Evolutionary conservation across 345 rosid species (phyloP), one percentile per base, ranked within the genome.

Genomic region (Geranium rotundifolium): DNA sequence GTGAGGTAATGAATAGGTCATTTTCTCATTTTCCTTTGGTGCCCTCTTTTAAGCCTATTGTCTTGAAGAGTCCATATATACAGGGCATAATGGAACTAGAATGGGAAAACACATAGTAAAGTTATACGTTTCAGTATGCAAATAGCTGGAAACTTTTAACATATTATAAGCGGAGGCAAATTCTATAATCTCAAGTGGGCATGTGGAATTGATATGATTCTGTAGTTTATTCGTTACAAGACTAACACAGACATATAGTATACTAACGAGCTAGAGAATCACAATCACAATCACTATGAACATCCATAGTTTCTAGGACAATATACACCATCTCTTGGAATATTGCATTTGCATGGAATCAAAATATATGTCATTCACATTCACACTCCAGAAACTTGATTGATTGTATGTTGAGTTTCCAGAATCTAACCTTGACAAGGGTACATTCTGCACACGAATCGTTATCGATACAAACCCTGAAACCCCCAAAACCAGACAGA

Each of bases 391-490:
- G 8, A 34, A 41, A 41, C 14, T 41, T 12, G 14, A 41, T 31
- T 2, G 37, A 31, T 31, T 31, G 3, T 7, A 31, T 31, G 37
- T 31, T 31, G 37, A 31, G 7, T 31, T 41, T 23, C 18, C 4
- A 15, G 57, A 60, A 34, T 17, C 61, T 58, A 8, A 92, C 99
- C 97, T 90, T 92, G 46, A 90, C 85, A 60, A 92, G 88, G 56
- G 99, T 90, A 76, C 97, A 83, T 68, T 83, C 81, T 54, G 68
- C 79, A 79, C 61, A 83, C 56, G 90, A 16, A 16, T 93, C 90
- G 60, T 90, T 93, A 72, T 93, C 97, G 56, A 88, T 79, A 61
- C 92, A 86, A 75, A 93, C 95, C 75, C 96, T 93, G 79, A 59
- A 75, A 50, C n/a, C 52, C 56, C 62, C 29, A 63, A 62, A 76